Percentiles rank a stretch among this genome's conserved stretches.
phyloP scores from a whole-genome alignment of 1,284 basidiomycete species.

The Rhizoctonia solani region DNA sequence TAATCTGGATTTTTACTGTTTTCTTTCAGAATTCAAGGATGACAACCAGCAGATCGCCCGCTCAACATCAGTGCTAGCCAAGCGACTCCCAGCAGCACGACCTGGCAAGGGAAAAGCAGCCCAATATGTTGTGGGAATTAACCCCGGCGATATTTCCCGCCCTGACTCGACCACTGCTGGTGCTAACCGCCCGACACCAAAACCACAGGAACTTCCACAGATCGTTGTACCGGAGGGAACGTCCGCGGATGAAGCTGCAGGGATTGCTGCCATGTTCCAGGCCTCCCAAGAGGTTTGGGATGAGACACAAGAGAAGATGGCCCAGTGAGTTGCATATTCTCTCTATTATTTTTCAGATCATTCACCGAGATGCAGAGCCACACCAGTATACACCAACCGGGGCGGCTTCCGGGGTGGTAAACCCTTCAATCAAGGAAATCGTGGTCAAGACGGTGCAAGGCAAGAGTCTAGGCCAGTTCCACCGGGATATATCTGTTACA shows the following conservation, averaged over 20 bases:
- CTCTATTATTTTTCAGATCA: constrained; percentile 11
- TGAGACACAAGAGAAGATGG: constrained; percentile 96
- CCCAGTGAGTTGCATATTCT: constrained; percentile 75
- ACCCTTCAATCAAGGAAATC: constrained; percentile 51
- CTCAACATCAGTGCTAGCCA: constrained; percentile 91
- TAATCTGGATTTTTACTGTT: constrained; percentile 7
- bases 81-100: constrained; percentile 81
- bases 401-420: constrained; percentile 69
- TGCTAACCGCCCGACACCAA: too few species aligned
- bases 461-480: constrained; percentile 59
- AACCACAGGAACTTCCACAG: constrained; percentile 31
- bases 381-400: constrained; percentile 68
- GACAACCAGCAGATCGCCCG: constrained; percentile 91
- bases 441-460: constrained; percentile 41
- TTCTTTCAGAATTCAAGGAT: constrained; percentile 80
- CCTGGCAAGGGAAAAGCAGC: constrained; percentile 93
- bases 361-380: constrained; percentile 59
- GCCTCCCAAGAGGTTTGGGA: constrained; percentile 91
- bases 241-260: constrained; percentile 76
- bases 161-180: constrained; percentile 31
- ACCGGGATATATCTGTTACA: constrained; percentile 97
- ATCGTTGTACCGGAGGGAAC: constrained; percentile 42
- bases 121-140: constrained; percentile 70
- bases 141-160: constrained; percentile 30
- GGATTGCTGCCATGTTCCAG: constrained; percentile 96